Base-by-base conservation (phyloP, 352 stramenopile genomes). In the Elongisporangium undulatum region DNA sequence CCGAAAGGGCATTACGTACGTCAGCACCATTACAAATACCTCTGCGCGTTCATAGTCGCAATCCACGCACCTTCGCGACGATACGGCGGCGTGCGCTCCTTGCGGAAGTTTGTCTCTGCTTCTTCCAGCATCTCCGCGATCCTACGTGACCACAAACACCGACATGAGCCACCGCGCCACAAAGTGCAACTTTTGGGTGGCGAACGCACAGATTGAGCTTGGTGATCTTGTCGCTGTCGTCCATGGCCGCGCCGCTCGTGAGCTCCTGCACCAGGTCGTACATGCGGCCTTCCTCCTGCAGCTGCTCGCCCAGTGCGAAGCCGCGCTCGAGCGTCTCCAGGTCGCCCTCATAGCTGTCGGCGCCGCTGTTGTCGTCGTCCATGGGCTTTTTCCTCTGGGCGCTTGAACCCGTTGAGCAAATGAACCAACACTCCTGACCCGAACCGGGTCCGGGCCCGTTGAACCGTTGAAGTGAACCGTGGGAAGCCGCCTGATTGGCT, bases 91-190 rank as follows among this genome's bases (percentile, higher is more conserved):
- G 79, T 84, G 26, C 78, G 73, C 49, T 91, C 84, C 57, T 91
- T 91, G 15, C 82, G 79, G 58, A 95, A 95, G 38, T 69, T 68
- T 0, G 78, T 79, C 61, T 95, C 85, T 5, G 80, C 83, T 49
- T 95, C 80, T 45, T 95, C 85, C 2, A 95, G 71, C 23, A 68
- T 77, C 61, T 95, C 82, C 0, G 85, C 84, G 26, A 93, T 87
- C 55, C 85, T 93, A 23, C 20, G 49, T 53, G 13, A 12, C 7
- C n/a, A n/a, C 19, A 52, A 24, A n/a, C 17, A 6, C 24, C 49
- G 19, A 20, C 24, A 39, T 61, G 39, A 59, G 34, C 55, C 51
- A 62, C 49, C 16, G 17, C 19, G 20, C 48, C 8, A 51, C 55
- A 55, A 54, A 21, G 3, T 38, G 50, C 59, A 57, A 17, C 49